Base-by-base conservation (phyloP, 2,329 filamentous ascomycete species). In the Phaeosphaeriaceae sp. region DNA sequence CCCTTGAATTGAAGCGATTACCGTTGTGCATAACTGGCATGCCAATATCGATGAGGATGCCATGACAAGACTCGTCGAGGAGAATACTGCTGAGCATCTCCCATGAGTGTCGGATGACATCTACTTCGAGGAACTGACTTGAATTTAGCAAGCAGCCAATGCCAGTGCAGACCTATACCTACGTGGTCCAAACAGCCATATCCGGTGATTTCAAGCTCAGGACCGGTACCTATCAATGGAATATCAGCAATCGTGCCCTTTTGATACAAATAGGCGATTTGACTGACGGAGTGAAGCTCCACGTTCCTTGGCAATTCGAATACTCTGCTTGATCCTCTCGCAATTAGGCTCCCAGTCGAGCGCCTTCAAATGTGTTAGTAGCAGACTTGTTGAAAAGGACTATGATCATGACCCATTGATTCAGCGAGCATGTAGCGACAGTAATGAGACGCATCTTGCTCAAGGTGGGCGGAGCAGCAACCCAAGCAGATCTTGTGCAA, bases 21-120 rank as follows among this genome's bases (percentile, higher is more conserved):
- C 87, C 87, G 44, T 85, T 78, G 71, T 91, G 88, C 46, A 82
- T 79, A 48, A 91, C 82, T 0, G 33, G 83, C 60, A 70, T 65
- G 31, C 69, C 69, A 42, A 72, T 63, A 40, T 68, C 63, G 21
- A 61, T 53, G 17, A 69, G 53, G 66, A 92, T 92, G 70, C 85
- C 88, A 65, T 89, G 80, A 61, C 84, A 87, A 10, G 82, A 82
- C 36, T 83, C 75, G 74, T 91, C 83, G 2, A 79, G 73, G n/a
- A 92, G 80, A 58, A 92, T 89, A 51, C 81, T 77, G 15, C 79
- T 80, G 1, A 90, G 80, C 77, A 85, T 84, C 68, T 92, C 88
- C 89, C 69, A 64, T 53, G 58, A 74, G 53, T 77, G 73, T 24
- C 66, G 61, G 27, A 47, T 53, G 13, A 53, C 31, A 24, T 53